Evolutionary conservation across 2,329 filamentous ascomycete genomes (phyloP).

Genomic region (Nannizziopsis arthrosporioides): DNA sequence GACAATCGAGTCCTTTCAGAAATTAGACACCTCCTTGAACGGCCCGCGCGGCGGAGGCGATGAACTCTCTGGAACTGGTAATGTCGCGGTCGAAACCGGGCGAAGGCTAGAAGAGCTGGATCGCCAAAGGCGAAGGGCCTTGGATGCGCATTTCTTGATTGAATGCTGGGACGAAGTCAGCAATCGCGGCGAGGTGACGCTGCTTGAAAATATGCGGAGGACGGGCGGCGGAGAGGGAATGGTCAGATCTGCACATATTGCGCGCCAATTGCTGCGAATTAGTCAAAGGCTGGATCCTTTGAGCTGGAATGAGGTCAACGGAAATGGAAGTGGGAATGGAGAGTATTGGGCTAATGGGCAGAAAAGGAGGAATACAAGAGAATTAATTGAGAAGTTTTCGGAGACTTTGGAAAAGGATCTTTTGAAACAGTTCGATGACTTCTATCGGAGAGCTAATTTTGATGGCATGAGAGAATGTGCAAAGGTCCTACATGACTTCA

Average conservation of each 20-base stretch:
- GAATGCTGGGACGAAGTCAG: constrained; percentile 95
- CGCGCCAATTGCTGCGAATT: constrained; percentile 84
- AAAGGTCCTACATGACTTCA: constrained; percentile 88
- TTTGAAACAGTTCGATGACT: constrained; percentile 91
- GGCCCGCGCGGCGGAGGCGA: constrained; percentile 18
- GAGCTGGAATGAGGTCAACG: constrained; percentile 50
- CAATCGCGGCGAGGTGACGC: constrained; percentile 72
- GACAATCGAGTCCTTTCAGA: constrained; percentile 84
- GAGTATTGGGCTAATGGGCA: constrained; percentile 38
- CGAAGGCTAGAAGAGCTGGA: constrained; percentile 90
- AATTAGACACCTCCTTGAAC: constrained; percentile 72
- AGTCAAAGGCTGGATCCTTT: constrained; percentile 76
- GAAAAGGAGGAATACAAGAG: constrained; percentile 54
- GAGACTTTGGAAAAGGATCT: constrained; percentile 93
- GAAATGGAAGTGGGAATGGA: constrained; percentile 29
- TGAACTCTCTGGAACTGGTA: constrained; percentile 50
- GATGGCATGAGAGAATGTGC: constrained; percentile 98
- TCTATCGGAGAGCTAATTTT: constrained; percentile 88
- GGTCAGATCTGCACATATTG: constrained; percentile 85
- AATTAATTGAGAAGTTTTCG: constrained; percentile 91
- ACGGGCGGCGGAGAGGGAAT: constrained; percentile 83
- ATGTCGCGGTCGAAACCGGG: constrained; percentile 87
- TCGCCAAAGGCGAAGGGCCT: constrained; percentile 73
- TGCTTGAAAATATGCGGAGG: constrained; percentile 77
- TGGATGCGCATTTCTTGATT: constrained; percentile 89